A percentile compares a stretch with the other conserved stretches of the same genome.
These are phyloP conservation scores for Articulospora tetracladia DNA, from an alignment of 495 filamentous ascomycete species.

Conservation along the genomic window DNA sequence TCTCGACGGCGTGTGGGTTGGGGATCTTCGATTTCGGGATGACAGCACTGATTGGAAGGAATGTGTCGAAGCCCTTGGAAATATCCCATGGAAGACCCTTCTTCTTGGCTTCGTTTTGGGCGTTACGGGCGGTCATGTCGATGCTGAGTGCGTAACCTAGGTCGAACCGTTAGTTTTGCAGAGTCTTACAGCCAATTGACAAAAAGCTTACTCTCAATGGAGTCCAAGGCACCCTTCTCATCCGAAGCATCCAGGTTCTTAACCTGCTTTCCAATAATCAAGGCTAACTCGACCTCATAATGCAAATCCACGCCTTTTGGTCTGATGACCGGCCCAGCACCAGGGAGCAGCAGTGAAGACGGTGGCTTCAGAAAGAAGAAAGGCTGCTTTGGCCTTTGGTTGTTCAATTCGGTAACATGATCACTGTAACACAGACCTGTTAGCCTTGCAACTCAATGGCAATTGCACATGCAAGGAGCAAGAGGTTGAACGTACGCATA, in stretches of 20 bases:
- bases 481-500: conserved; percentile 68
- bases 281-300: conserved; percentile 91
- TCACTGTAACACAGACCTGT: conserved; percentile 53
- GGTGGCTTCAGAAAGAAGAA: conserved; percentile 99
- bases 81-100: conserved; percentile 97
- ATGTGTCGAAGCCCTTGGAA: conserved; percentile 96
- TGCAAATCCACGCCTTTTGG: conserved; percentile 81
- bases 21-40: conserved; percentile 76
- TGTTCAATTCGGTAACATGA: conserved; percentile 91
- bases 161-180: neutral
- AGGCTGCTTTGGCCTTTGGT: conserved; percentile 77
- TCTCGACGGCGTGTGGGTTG: conserved; percentile 81
- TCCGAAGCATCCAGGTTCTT: conserved; percentile 70
- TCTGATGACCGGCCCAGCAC: conserved; percentile 74
- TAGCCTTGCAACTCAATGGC: conserved; percentile 4
- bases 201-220: conserved; percentile 47
- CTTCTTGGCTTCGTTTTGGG: conserved; percentile 93
- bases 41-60: conserved; percentile 75
- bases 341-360: conserved; percentile 73
- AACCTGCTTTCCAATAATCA: conserved; percentile 77
- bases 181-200: neutral
- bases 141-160: conserved; percentile 80
- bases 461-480: neutral
- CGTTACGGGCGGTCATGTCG: conserved; percentile 91
- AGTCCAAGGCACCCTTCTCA: conserved; percentile 55